Conservation (phyloP, 2,329 filamentous ascomycete species). For the Amylocarpus encephaloides region DNA sequence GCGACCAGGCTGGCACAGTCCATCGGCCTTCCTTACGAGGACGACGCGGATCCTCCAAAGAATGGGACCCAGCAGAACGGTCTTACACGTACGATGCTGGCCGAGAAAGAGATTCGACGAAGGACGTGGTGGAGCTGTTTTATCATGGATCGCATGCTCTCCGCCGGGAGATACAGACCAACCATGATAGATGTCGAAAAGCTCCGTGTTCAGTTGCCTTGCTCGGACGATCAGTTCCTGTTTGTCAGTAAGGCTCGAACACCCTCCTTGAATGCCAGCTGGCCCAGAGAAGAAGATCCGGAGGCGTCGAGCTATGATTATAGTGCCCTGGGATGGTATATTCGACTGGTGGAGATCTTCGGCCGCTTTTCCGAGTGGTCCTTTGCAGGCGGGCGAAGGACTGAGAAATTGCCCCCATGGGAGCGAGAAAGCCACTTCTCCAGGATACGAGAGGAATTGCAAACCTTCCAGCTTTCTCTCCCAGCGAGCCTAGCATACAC, state of each 20-base stretch:
- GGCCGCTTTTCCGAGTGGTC: slow-evolving; percentile 52
- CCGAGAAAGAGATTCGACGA: slow-evolving; percentile 57
- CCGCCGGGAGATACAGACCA: slow-evolving; percentile 55
- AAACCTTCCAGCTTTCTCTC: slow-evolving; percentile 46
- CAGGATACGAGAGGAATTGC: slow-evolving; percentile 44
- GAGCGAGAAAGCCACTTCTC: slow-evolving; percentile 48
- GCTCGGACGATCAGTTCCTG: slow-evolving; percentile 59
- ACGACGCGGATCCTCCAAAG: slow-evolving; percentile 29
- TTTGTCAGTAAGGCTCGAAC: slow-evolving; percentile 52
- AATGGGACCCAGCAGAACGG: slow-evolving; percentile 26
- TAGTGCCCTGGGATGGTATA: slow-evolving; percentile 40
- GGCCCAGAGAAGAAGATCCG: slow-evolving; percentile 41
- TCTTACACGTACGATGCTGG: slow-evolving; percentile 36
- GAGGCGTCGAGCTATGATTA: slow-evolving; percentile 18
- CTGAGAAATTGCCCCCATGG: slow-evolving; percentile 53
- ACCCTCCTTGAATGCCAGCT: slow-evolving; percentile 38
- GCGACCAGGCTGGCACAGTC: slow-evolving; percentile 54
- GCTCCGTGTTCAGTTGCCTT: slow-evolving; percentile 60
- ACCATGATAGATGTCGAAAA: slow-evolving; percentile 54
- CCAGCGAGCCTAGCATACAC: slow-evolving; percentile 50
- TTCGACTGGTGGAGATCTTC: slow-evolving; percentile 54
- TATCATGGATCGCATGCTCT: slow-evolving; percentile 63
- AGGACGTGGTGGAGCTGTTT: slow-evolving; percentile 72
- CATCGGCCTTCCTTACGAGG: slow-evolving; percentile 53
- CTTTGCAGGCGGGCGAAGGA: slow-evolving; percentile 45